phyloP scores from a whole-genome alignment of 257 asterid species.

The Mentha longifolia region DNA sequence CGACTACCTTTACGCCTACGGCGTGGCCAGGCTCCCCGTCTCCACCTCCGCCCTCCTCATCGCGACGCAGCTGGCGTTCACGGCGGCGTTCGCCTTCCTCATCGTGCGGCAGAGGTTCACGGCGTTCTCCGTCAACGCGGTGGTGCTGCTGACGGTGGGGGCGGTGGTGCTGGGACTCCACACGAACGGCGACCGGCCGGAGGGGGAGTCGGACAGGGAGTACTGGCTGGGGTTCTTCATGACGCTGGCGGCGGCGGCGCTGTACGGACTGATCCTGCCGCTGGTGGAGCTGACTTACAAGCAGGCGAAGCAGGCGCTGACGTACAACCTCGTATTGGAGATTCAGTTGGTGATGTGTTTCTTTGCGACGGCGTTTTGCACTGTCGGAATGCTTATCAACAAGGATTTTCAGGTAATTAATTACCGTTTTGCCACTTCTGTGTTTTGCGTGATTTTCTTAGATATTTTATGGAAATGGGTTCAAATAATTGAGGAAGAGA shows the following conservation, averaged over 20 bases:
- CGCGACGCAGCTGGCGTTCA: slow-evolving; percentile 37
- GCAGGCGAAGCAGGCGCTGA: slow-evolving; percentile 16
- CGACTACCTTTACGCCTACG: slow-evolving; percentile 38
- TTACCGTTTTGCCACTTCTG: background rate
- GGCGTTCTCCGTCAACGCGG: slow-evolving; percentile 31
- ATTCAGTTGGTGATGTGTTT: slow-evolving; percentile 21
- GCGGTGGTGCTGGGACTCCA: slow-evolving; percentile 41
- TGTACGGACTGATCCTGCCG: slow-evolving; percentile 23
- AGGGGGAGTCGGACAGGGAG: slow-evolving; percentile 31
- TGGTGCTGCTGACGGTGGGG: slow-evolving; percentile 40
- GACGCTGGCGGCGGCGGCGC: slow-evolving; percentile 24
- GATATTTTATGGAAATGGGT: too few relatives aligned
- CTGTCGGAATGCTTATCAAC: slow-evolving; percentile 7
- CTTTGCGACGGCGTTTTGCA: slow-evolving; percentile 11
- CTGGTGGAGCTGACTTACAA: slow-evolving; percentile 20
- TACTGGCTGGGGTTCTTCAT: slow-evolving; percentile 20
- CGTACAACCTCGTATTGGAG: slow-evolving; percentile 8
- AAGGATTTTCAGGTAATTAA: slow-evolving; percentile 10
- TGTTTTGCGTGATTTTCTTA: background rate
- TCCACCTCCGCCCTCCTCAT: slow-evolving; percentile 21
- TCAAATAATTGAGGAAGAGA: too few relatives aligned
- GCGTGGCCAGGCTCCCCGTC: slow-evolving; percentile 21
- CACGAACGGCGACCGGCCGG: slow-evolving; percentile 35
- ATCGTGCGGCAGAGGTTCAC: slow-evolving; percentile 30
- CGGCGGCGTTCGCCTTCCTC: slow-evolving; percentile 25